Evolutionary conservation across 1,284 basidiomycete species (phyloP).

Genomic region (Ganoderma boninense): DNA sequence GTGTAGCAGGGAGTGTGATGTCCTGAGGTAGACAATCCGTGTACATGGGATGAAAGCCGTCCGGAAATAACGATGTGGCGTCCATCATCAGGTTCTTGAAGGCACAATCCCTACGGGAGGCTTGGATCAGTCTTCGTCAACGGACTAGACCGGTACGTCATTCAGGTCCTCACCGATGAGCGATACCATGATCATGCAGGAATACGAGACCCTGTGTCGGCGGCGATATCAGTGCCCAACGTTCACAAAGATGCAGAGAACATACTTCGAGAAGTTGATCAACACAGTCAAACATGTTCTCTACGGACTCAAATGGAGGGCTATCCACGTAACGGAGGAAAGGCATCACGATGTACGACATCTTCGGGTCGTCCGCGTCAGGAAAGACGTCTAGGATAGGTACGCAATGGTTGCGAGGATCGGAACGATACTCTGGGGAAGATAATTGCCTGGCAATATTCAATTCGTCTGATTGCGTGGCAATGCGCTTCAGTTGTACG

Average conservation of each 20-base stretch:
- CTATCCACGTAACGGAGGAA: slow-evolving; percentile 35
- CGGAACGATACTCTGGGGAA: slow-evolving; percentile 4
- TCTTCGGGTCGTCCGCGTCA: slow-evolving; percentile 24
- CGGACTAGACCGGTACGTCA: no score
- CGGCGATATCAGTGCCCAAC: not conserved
- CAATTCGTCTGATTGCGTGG: no score
- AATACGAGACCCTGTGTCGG: slow-evolving; percentile 37
- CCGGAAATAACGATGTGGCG: slow-evolving; percentile 33
- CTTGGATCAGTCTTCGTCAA: no score
- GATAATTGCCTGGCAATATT: no score
- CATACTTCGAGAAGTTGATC: slow-evolving; percentile 36
- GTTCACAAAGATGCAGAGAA: slow-evolving; percentile 21
- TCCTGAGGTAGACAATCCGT: slow-evolving; percentile 24
- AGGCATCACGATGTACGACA: slow-evolving; percentile 42
- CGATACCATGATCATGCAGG: slow-evolving; percentile 36
- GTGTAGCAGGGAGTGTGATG: not conserved
- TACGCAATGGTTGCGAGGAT: slow-evolving; percentile 43
- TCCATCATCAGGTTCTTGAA: slow-evolving; percentile 41
- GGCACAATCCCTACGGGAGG: slow-evolving; percentile 26
- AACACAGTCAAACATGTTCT: slow-evolving; percentile 38
- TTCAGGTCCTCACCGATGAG: slow-evolving; percentile 32
- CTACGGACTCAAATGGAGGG: slow-evolving; percentile 33
- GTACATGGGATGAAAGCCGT: slow-evolving; percentile 36
- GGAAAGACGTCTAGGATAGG: slow-evolving; percentile 42
- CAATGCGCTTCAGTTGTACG: no score